These are phyloP conservation scores for Eutypella sp. DNA, from an alignment of 2,329 filamentous ascomycete genomes.

Conservation along the genomic window DNA sequence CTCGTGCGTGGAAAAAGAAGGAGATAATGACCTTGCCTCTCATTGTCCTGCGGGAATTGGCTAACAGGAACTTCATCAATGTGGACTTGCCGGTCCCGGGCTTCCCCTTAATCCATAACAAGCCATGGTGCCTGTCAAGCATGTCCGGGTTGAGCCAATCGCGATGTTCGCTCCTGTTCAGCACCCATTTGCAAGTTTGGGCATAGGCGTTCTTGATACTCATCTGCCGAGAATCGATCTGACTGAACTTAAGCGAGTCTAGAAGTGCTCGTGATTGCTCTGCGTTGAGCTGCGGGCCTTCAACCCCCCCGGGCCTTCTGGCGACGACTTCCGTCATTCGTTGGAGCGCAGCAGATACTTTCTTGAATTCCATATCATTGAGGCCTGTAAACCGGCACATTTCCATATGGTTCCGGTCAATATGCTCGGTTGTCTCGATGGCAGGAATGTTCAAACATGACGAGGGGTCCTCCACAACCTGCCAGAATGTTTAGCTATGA, in stretches of 20 bases:
- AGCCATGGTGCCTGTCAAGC: slow-evolving; percentile 11
- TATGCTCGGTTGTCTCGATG: slow-evolving; percentile 27
- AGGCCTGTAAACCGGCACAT: slow-evolving; percentile 28
- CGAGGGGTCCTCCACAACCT: slow-evolving; percentile 29
- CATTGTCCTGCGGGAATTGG: slow-evolving; percentile 11
- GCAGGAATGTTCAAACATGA: slow-evolving; percentile 25
- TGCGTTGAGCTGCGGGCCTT: background rate
- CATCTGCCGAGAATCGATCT: slow-evolving; percentile 32
- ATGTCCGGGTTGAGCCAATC: slow-evolving; percentile 30
- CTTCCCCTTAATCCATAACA: slow-evolving; percentile 32
- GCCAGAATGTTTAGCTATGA: background rate
- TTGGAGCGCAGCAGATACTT: background rate
- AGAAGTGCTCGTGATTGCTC: slow-evolving; percentile 11
- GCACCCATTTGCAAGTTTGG: slow-evolving; percentile 38
- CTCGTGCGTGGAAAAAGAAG: slow-evolving; percentile 47
- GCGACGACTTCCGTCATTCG: background rate
- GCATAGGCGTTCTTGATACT: slow-evolving; percentile 28
- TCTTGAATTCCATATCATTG: slow-evolving; percentile 20
- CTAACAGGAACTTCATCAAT: slow-evolving; percentile 36
- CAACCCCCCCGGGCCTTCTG: background rate
- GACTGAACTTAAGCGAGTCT: slow-evolving; percentile 30
- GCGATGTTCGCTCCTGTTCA: slow-evolving; percentile 28
- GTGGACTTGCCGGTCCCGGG: slow-evolving; percentile 33
- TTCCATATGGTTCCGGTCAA: slow-evolving; percentile 27
- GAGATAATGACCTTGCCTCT: slow-evolving; percentile 25